Percentiles rank a stretch among this genome's conserved stretches.
Conservation (phyloP, 2,329 filamentous ascomycete genomes). For the Orbilia brochopaga region DNA sequence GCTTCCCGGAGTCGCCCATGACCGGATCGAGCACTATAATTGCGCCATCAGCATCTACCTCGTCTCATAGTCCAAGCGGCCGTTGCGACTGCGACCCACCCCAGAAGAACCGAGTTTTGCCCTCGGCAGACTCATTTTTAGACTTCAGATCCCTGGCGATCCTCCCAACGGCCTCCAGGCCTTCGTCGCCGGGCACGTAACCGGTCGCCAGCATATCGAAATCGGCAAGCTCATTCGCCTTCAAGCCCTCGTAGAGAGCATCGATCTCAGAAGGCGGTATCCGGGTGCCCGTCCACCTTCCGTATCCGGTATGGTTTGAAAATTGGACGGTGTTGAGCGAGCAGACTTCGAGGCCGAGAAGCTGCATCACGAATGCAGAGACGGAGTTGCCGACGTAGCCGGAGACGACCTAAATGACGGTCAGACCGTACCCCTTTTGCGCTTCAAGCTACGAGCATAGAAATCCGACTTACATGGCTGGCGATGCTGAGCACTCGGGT, state of each 20-base stretch:
- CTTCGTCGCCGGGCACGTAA: conserved; percentile 86
- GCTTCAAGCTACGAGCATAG: not conserved
- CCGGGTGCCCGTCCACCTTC: conserved; percentile 82
- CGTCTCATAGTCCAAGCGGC: not conserved
- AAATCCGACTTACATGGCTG: conserved; percentile 35
- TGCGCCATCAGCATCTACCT: not conserved
- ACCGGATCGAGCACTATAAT: conserved; percentile 83
- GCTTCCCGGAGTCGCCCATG: conserved; percentile 91
- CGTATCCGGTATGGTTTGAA: conserved; percentile 95
- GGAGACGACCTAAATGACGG: conserved; percentile 59
- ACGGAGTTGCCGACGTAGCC: conserved; percentile 97
- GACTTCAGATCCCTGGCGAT: conserved; percentile 80
- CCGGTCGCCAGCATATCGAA: conserved; percentile 96
- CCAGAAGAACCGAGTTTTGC: conserved; percentile 78
- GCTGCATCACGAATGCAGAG: conserved; percentile 91
- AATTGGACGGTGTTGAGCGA: conserved; percentile 97
- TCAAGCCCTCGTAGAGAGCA: conserved; percentile 82
- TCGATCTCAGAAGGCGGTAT: conserved; percentile 81
- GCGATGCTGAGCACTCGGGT: conserved; percentile 47
- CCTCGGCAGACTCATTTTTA: conserved; percentile 68
- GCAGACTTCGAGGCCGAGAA: conserved; percentile 88
- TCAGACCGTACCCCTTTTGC: not conserved
- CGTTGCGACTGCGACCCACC: conserved; percentile 58
- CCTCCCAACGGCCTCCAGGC: conserved; percentile 79
- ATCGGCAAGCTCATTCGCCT: conserved; percentile 80